Conservation (phyloP, 179 eudicot species). For the Carnegiea gigantea region DNA sequence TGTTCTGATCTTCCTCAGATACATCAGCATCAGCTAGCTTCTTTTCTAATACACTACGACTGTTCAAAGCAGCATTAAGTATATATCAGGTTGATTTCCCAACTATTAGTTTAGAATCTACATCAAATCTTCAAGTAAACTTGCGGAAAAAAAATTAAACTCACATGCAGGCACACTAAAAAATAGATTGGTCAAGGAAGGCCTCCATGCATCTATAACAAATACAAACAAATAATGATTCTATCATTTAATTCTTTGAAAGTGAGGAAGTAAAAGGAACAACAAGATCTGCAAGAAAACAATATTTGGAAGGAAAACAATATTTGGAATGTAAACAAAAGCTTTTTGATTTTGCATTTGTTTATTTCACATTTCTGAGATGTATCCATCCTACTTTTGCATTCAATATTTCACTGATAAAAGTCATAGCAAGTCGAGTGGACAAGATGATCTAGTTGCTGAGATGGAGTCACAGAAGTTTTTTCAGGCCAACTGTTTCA, state of each 20-base stretch:
- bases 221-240: not conserved
- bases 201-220: not conserved
- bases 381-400: slow-evolving; percentile 3
- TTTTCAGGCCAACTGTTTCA: slow-evolving; percentile 13
- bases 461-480: not conserved
- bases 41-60: slow-evolving; percentile 60
- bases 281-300: not conserved
- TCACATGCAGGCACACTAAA: not conserved
- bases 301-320: not conserved
- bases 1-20: slow-evolving; percentile 91
- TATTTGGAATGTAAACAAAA: not conserved
- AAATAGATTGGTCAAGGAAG: not conserved
- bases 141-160: not conserved
- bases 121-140: slow-evolving; percentile 3
- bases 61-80: slow-evolving; percentile 21
- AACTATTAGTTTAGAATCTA: not conserved
- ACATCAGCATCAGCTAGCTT: slow-evolving; percentile 98
- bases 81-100: slow-evolving; percentile 11
- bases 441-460: not conserved
- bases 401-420: slow-evolving; percentile 9
- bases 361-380: not conserved
- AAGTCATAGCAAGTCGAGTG: not conserved
- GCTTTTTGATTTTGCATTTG: not conserved
- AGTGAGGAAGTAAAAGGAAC: not conserved
- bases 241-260: not conserved